phyloP scores from a whole-genome alignment of 2,329 filamentous ascomycete genomes.

The Gaeumannomyces tritici region DNA sequence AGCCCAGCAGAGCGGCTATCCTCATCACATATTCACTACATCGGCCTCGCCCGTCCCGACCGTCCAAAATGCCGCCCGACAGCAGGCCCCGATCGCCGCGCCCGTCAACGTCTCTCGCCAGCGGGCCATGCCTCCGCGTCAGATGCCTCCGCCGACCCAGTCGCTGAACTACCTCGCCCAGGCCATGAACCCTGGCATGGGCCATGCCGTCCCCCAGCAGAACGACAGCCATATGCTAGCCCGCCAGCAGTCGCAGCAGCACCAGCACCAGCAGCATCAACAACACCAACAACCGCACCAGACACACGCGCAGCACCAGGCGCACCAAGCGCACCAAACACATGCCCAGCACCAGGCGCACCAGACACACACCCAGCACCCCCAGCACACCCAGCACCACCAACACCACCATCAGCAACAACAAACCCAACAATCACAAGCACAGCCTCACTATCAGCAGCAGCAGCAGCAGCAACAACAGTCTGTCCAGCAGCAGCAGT shows the following conservation, averaged over 20 bases:
- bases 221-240: slow-evolving; percentile 1
- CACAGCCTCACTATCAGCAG: slow-evolving; percentile 9
- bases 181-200: slow-evolving; percentile 20
- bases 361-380: slow-evolving; percentile 9
- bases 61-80: slow-evolving; percentile 32
- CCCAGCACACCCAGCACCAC: slow-evolving; percentile 11
- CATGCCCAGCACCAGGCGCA: slow-evolving; percentile 8
- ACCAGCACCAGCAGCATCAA: slow-evolving; percentile 13
- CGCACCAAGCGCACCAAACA: slow-evolving; percentile 10
- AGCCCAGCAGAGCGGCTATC: slow-evolving; percentile 34
- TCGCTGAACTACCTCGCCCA: slow-evolving; percentile 22
- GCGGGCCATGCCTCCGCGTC: slow-evolving; percentile 32
- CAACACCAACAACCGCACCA: slow-evolving; percentile 11
- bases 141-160: slow-evolving; percentile 27
- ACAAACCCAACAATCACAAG: not conserved
- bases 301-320: slow-evolving; percentile 10
- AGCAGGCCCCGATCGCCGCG: slow-evolving; percentile 34
- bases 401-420: slow-evolving; percentile 4
- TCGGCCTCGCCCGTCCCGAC: slow-evolving; percentile 36
- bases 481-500: slow-evolving; percentile 12
- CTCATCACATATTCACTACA: slow-evolving; percentile 43
- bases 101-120: slow-evolving; percentile 34
- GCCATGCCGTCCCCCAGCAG: slow-evolving; percentile 12
- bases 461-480: slow-evolving; percentile 14
- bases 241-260: slow-evolving; percentile 8